Conservation (phyloP, 2,329 filamentous ascomycete genomes). For the Paecilomyces sp. region DNA sequence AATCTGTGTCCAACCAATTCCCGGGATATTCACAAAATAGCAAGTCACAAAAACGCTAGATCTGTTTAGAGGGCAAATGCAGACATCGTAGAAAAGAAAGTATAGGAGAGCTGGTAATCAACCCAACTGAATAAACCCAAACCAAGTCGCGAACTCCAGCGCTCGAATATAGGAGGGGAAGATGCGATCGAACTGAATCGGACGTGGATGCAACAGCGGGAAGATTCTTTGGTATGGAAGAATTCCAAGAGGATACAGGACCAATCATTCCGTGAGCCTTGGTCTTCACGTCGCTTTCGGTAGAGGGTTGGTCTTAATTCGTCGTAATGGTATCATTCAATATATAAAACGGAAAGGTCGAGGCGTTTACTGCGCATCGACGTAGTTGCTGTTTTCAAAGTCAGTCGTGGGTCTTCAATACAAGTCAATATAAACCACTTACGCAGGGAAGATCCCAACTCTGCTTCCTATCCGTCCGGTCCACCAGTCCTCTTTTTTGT, state of each 20-base stretch:
- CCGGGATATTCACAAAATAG: neutral
- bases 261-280: neutral
- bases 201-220: neutral
- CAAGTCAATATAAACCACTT: constrained; percentile 17
- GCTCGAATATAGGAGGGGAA: constrained; percentile 6
- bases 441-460: constrained; percentile 90
- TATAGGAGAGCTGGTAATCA: neutral
- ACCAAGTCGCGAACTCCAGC: constrained; percentile 9
- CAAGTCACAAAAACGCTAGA: neutral
- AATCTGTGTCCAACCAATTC: neutral
- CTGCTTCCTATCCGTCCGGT: constrained; percentile 79
- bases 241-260: neutral
- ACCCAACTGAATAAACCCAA: neutral
- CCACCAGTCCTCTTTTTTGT: constrained; percentile 96
- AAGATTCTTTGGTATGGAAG: neutral
- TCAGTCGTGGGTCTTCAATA: constrained; percentile 6
- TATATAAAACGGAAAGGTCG: constrained; percentile 8
- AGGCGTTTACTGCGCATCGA: constrained; percentile 21
- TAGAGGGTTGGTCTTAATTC: neutral
- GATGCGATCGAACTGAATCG: constrained; percentile 6
- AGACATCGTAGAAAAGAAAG: neutral
- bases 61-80: neutral
- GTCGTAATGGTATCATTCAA: constrained; percentile 13
- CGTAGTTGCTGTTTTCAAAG: constrained; percentile 9
- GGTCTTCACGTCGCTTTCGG: neutral